phyloP scores from a whole-genome alignment of 2,329 filamentous ascomycete genomes.

The Ceratocystis ficicola region DNA sequence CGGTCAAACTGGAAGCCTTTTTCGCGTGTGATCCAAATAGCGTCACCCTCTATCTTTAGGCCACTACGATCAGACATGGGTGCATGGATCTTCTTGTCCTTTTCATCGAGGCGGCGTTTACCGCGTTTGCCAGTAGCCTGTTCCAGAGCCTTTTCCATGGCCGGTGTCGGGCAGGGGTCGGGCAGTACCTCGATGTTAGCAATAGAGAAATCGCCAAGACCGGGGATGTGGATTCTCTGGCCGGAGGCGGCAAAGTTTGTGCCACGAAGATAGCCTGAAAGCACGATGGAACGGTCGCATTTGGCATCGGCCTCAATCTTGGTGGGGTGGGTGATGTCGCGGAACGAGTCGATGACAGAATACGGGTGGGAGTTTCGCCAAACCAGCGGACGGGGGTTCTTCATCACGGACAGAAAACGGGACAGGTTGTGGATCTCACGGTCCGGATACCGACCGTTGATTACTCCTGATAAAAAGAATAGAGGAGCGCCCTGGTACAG shows the following conservation, averaged over 20 bases:
- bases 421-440: conserved; percentile 92
- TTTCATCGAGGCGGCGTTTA: conserved; percentile 74
- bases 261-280: conserved; percentile 88
- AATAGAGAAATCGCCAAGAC: conserved; percentile 78
- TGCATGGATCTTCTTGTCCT: conserved; percentile 90
- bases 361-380: conserved; percentile 98
- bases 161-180: conserved; percentile 89
- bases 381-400: conserved; percentile 88
- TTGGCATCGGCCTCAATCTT: conserved; percentile 78
- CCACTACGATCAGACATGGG: conserved; percentile 98
- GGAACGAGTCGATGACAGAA: conserved; percentile 80
- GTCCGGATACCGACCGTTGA: conserved; percentile 93
- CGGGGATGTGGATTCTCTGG: conserved; percentile 82
- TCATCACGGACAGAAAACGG: conserved; percentile 95
- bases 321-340: conserved; percentile 89
- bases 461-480: conserved; percentile 91
- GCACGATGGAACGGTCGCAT: conserved; percentile 78
- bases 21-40: conserved; percentile 71
- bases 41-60: conserved; percentile 90
- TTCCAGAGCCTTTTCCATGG: conserved; percentile 73
- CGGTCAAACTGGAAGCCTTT: conserved; percentile 65
- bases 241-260: conserved; percentile 83
- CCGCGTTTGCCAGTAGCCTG: conserved; percentile 75
- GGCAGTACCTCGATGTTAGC: conserved; percentile 74
- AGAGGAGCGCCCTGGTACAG: conserved; percentile 93